These are phyloP conservation scores for Neohortaea acidophila DNA, from an alignment of 495 filamentous ascomycete species.

Conservation along the genomic window DNA sequence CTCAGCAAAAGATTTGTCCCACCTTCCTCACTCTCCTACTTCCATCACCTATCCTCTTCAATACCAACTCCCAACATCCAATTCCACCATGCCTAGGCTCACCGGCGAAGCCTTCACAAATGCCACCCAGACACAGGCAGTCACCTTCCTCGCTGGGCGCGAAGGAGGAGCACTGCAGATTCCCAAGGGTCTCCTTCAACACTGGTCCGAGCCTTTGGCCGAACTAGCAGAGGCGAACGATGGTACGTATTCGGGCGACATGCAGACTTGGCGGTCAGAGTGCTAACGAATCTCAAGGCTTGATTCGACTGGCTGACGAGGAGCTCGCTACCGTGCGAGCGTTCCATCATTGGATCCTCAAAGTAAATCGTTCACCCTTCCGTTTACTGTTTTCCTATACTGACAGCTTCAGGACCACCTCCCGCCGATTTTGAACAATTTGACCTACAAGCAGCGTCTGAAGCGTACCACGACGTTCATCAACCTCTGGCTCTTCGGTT, in stretches of 20 bases:
- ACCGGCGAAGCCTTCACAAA: conserved; percentile 2
- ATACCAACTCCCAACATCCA: no score
- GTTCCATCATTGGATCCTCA: conserved; percentile 5
- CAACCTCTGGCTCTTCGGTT: conserved; percentile 3
- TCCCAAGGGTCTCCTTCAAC: not conserved
- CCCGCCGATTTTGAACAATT: not conserved
- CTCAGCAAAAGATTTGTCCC: no score
- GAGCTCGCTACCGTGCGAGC: not conserved
- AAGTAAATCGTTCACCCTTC: not conserved
- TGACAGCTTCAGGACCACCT: not conserved
- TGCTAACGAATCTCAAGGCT: no score
- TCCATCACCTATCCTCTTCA: no score
- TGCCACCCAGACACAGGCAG: not conserved
- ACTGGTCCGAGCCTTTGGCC: not conserved
- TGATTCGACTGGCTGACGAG: not conserved
- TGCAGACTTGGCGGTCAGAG: no score
- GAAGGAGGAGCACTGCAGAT: not conserved
- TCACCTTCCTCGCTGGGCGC: not conserved
- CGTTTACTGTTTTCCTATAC: not conserved
- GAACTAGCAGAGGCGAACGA: not conserved
- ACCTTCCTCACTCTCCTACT: no score
- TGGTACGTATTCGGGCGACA: not conserved
- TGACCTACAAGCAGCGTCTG: not conserved
- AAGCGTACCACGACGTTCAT: conserved; percentile 1
- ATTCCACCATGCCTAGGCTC: not conserved